Evolutionary conservation across 768 basidiomycete species (phyloP).

Genomic region (Polyporus arcularius): DNA sequence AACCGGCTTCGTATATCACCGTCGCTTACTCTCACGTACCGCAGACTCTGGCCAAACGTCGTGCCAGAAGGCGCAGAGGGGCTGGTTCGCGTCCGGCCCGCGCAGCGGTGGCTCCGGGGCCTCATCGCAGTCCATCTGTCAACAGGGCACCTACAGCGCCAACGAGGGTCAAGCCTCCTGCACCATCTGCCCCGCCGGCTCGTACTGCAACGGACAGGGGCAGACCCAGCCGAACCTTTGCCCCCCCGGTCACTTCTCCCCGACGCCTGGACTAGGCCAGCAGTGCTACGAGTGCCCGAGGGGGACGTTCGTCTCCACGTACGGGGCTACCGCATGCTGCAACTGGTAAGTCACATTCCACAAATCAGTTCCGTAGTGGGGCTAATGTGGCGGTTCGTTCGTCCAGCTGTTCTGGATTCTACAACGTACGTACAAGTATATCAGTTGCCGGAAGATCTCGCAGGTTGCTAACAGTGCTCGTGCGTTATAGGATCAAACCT

Average conservation of each 20-base stretch:
- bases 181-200: constrained; percentile 22
- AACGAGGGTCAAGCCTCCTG: constrained; percentile 16
- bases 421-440: constrained; percentile 2
- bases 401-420: constrained; percentile 22
- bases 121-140: constrained; percentile 16
- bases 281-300: constrained; percentile 17
- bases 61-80: constrained; percentile 19
- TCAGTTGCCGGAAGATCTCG: no score
- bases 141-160: constrained; percentile 20
- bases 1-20: not conserved
- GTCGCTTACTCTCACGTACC: not conserved
- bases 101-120: constrained; percentile 4
- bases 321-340: constrained; percentile 24
- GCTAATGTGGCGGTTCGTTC: not conserved
- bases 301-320: constrained; percentile 17
- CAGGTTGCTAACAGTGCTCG: not conserved
- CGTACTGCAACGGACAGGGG: constrained; percentile 22
- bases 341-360: constrained; percentile 13
- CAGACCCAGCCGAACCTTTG: constrained; percentile 15
- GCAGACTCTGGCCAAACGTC: constrained; percentile 14
- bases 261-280: constrained; percentile 11
- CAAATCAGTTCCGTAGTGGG: not conserved
- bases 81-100: constrained; percentile 21
- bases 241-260: constrained; percentile 15
- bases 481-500: constrained; percentile 10